phyloP scores from a whole-genome alignment of 208 protist species.

The Herpetomonas samuelpessoai region DNA sequence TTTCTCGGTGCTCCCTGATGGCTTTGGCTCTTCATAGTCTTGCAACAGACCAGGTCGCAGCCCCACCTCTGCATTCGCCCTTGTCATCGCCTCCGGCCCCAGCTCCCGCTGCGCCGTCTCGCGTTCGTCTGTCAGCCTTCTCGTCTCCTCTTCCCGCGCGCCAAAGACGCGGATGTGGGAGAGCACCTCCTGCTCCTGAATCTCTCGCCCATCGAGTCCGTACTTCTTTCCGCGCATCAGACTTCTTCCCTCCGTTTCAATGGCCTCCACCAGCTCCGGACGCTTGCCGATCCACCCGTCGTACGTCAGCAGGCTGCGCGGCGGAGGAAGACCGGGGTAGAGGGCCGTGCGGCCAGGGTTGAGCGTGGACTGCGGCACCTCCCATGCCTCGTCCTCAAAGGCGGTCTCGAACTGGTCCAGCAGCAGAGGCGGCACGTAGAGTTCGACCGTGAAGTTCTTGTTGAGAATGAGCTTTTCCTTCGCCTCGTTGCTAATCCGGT shows the following conservation, averaged over 20 bases:
- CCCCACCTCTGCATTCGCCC: conserved; percentile 24
- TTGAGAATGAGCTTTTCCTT: conserved; percentile 74
- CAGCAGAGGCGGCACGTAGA: conserved; percentile 67
- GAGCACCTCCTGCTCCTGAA: conserved; percentile 59
- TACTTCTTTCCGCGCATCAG: conserved; percentile 46
- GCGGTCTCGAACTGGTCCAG: conserved; percentile 59
- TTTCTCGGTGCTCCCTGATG: not conserved
- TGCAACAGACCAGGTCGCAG: conserved; percentile 34
- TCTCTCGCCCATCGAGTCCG: conserved; percentile 57
- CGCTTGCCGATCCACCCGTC: conserved; percentile 83
- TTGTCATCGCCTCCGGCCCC: not conserved
- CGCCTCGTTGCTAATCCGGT: conserved; percentile 66
- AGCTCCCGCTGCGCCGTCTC: conserved; percentile 35
- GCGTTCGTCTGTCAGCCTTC: conserved; percentile 51
- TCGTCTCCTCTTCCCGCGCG: conserved; percentile 32
- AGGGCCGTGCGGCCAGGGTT: conserved; percentile 65
- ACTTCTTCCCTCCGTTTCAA: conserved; percentile 70
- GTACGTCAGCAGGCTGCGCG: conserved; percentile 55
- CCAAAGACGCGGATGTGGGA: conserved; percentile 66
- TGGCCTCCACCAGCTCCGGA: conserved; percentile 68
- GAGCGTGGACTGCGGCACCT: conserved; percentile 54
- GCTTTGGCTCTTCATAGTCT: conserved; percentile 7
- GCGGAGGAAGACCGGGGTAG: conserved; percentile 77
- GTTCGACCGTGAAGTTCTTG: conserved; percentile 61
- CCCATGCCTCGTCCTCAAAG: conserved; percentile 82